These are phyloP conservation scores for Paratrypanosoma confusum DNA, from an alignment of 208 protist genomes.

Conservation along the genomic window DNA sequence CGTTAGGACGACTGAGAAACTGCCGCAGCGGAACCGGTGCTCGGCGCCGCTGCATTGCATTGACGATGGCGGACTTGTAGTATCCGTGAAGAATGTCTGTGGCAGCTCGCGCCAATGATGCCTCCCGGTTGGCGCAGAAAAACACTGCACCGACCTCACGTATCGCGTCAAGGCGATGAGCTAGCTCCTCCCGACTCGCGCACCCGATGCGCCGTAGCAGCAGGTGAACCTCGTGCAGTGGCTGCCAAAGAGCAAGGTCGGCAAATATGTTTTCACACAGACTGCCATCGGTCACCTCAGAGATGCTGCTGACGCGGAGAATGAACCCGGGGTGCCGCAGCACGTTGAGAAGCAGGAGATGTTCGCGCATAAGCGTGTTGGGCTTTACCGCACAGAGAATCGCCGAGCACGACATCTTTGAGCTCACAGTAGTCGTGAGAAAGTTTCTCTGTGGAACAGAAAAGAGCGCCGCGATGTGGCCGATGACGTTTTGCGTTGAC, in stretches of 20 bases:
- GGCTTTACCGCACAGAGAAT: slow-evolving; percentile 53
- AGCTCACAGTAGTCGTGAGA: slow-evolving; percentile 37
- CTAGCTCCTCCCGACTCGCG: slow-evolving; percentile 25
- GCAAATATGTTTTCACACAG: slow-evolving; percentile 19
- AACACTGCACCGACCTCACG: slow-evolving; percentile 61
- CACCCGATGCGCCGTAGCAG: slow-evolving; percentile 62
- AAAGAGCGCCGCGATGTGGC: slow-evolving; percentile 61
- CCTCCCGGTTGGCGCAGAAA: slow-evolving; percentile 70
- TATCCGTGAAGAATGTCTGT: slow-evolving; percentile 79
- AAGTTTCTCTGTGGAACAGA: slow-evolving; percentile 49
- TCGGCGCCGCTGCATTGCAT: slow-evolving; percentile 57
- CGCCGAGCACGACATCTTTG: slow-evolving; percentile 69
- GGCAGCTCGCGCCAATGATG: slow-evolving; percentile 53
- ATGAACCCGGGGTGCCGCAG: slow-evolving; percentile 82
- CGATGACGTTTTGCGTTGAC: slow-evolving; percentile 64
- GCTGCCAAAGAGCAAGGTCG: slow-evolving; percentile 56
- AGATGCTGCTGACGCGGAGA: slow-evolving; percentile 57
- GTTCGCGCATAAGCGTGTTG: slow-evolving; percentile 39
- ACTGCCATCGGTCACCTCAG: slow-evolving; percentile 15
- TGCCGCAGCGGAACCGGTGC: slow-evolving; percentile 41
- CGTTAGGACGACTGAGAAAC: slow-evolving; percentile 52
- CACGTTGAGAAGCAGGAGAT: slow-evolving; percentile 78
- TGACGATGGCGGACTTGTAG: slow-evolving; percentile 64
- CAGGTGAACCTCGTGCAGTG: slow-evolving; percentile 51
- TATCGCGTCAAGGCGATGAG: slow-evolving; percentile 51